phyloP scores from a whole-genome alignment of 2,329 filamentous ascomycete genomes.

The Cladophialophora immunda region DNA sequence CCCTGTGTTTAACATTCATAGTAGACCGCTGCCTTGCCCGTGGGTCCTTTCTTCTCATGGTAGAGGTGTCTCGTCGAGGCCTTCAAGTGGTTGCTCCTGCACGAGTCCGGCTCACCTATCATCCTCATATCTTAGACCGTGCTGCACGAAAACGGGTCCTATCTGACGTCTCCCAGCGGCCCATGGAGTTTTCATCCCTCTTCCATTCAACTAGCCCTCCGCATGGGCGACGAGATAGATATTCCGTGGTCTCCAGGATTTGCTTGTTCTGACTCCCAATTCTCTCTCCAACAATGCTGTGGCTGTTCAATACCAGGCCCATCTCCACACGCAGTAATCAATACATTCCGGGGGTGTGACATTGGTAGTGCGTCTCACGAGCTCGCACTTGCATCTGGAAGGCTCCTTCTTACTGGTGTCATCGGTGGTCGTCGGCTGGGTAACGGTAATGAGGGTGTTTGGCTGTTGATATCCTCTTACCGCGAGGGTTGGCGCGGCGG shows the following conservation, averaged over 20 bases:
- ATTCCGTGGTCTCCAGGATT: not conserved
- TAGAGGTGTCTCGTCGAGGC: not conserved
- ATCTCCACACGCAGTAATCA: conserved; percentile 25
- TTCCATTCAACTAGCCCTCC: not conserved
- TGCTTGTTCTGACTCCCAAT: not conserved
- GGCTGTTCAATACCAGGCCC: conserved; percentile 20
- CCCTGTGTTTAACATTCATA: not conserved
- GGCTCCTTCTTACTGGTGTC: not conserved
- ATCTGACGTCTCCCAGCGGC: not conserved
- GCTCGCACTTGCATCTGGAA: conserved; percentile 18
- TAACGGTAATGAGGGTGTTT: conserved; percentile 6
- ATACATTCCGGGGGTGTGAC: conserved; percentile 17
- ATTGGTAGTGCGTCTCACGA: conserved; percentile 13
- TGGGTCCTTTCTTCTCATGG: not conserved
- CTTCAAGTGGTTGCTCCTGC: not conserved
- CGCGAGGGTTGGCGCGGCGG: not conserved
- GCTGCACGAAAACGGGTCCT: not conserved
- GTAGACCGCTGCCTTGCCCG: not conserved
- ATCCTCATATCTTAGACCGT: not conserved
- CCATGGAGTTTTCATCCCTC: not conserved
- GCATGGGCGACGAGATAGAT: not conserved
- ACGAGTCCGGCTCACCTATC: not conserved
- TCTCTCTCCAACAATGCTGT: not conserved
- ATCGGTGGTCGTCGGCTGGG: not conserved
- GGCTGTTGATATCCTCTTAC: conserved; percentile 13